A percentile compares a stretch with the other conserved stretches of the same genome.
These are phyloP conservation scores for Yamadazyma jaroonii DNA, from an alignment of 1,139 yeast species.

Conservation along the genomic window DNA sequence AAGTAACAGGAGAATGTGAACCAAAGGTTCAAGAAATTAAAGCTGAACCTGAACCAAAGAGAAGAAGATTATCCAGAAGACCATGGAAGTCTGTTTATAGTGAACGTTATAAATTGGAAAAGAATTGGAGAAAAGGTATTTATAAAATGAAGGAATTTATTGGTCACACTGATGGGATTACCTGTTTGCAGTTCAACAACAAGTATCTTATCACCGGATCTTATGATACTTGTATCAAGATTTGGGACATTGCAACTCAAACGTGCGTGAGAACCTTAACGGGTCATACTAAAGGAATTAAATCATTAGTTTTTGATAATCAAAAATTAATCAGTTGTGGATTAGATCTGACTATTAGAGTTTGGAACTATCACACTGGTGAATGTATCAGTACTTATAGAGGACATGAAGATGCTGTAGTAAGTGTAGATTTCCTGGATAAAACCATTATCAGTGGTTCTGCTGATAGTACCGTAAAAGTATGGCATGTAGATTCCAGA, in stretches of 20 bases:
- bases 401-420: slow-evolving; percentile 87
- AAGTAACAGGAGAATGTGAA: slow-evolving; percentile 20
- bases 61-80: slow-evolving; percentile 23
- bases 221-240: slow-evolving; percentile 80
- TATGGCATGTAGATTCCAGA: slow-evolving; percentile 94
- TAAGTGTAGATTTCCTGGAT: slow-evolving; percentile 74
- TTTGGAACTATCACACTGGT: slow-evolving; percentile 95
- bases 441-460: slow-evolving; percentile 90
- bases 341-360: slow-evolving; percentile 84
- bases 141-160: slow-evolving; percentile 62
- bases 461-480: slow-evolving; percentile 87
- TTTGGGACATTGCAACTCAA: slow-evolving; percentile 86
- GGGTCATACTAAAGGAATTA: slow-evolving; percentile 86
- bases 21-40: slow-evolving; percentile 4
- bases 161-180: slow-evolving; percentile 87
- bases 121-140: slow-evolving; percentile 89
- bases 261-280: slow-evolving; percentile 69
- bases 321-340: slow-evolving; percentile 91
- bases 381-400: slow-evolving; percentile 89
- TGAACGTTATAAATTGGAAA: slow-evolving; percentile 85
- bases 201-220: slow-evolving; percentile 86
- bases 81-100: slow-evolving; percentile 97
- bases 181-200: slow-evolving; percentile 78
- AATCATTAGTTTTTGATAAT: slow-evolving; percentile 79
- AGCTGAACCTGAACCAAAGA: slow-evolving; percentile 1